Evolutionary conservation across 345 rosid species (phyloP), one percentile per base, ranked within the genome.

Genomic region (Salix udensis): DNA sequence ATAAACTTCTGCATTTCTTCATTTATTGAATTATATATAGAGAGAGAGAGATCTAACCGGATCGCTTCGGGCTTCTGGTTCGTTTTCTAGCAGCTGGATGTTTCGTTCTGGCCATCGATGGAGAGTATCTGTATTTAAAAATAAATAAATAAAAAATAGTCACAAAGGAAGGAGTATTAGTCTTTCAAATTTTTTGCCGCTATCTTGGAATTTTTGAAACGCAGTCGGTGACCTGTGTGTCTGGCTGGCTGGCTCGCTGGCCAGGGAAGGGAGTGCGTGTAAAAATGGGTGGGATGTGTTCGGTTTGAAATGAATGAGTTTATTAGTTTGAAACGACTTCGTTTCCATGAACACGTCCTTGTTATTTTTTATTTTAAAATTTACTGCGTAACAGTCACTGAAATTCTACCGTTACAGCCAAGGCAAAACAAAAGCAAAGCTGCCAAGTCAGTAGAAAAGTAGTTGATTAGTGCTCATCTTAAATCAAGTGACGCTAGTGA

Each of bases 91-190:
- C 13, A 18, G 77, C 77, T 5, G 12, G 19, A 23, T 30, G 69
- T 14, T 78, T 78, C 26, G 34, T 7, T 68, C 81, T 79, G 23
- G 81, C 81, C 81, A 79, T 79, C 4, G 69, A 40, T 26, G 40
- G 13, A 30, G 48, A 1, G 62, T 0, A 24, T 40, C 44, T 40
- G 3, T 40, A 40, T 10, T 40, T 40, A 40, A 40, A 40, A 40
- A 40, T 10, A 10, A 40, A 40, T 39, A 39, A 39, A 39, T 39
- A 40, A 40, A 10, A 12, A 12, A 2, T 44, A 1, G 39, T 11
- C 26, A 28, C 8, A 0, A 36, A 52, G 61, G 8, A 21, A n/a
- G 12, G 60, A 23, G 21, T 31, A 1, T 14, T 10, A 11, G 28
- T 3, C 50, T 42, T 44, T 44, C 5, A 52, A 10, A 40, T 21